Evolutionary conservation across 2,329 filamentous ascomycete species (phyloP).

Genomic region (Cladosporium phlei): DNA sequence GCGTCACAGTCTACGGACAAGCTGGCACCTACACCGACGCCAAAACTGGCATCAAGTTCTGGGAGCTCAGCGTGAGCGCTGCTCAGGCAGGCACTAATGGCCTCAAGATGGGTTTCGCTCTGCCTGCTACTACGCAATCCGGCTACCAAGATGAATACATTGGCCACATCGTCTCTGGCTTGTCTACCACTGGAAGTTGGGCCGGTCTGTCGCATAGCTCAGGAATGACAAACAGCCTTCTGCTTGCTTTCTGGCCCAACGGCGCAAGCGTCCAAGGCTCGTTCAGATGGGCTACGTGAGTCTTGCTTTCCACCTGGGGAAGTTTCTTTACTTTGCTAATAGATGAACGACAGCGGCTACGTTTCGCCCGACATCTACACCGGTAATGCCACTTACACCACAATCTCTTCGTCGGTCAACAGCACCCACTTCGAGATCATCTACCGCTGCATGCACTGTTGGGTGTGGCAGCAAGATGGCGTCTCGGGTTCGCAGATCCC

Average conservation of each 20-base stretch:
- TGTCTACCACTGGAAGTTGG: constrained; percentile 49
- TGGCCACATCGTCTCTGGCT: constrained; percentile 49
- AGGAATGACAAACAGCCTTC: constrained; percentile 54
- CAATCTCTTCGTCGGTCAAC: constrained; percentile 57
- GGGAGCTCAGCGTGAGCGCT: constrained; percentile 44
- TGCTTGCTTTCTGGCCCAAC: constrained; percentile 56
- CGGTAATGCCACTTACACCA: constrained; percentile 58
- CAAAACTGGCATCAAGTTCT: constrained; percentile 50
- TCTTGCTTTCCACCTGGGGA: background rate
- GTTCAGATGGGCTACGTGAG: constrained; percentile 49
- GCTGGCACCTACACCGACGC: constrained; percentile 26
- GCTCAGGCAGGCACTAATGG: constrained; percentile 41
- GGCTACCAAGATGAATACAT: constrained; percentile 51
- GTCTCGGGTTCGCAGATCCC: constrained; percentile 36
- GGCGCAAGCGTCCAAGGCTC: constrained; percentile 52
- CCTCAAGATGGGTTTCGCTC: constrained; percentile 51
- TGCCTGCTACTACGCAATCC: constrained; percentile 43
- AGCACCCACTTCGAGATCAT: constrained; percentile 58
- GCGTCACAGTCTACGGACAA: constrained; percentile 7
- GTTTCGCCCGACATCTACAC: constrained; percentile 54
- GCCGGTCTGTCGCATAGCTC: constrained; percentile 55
- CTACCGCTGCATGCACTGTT: constrained; percentile 56
- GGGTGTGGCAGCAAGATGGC: constrained; percentile 41
- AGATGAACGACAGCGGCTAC: constrained; percentile 43
- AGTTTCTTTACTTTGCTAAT: background rate